Conservation (phyloP, 306 rosid genomes). For the Prunus kanzakura region DNA sequence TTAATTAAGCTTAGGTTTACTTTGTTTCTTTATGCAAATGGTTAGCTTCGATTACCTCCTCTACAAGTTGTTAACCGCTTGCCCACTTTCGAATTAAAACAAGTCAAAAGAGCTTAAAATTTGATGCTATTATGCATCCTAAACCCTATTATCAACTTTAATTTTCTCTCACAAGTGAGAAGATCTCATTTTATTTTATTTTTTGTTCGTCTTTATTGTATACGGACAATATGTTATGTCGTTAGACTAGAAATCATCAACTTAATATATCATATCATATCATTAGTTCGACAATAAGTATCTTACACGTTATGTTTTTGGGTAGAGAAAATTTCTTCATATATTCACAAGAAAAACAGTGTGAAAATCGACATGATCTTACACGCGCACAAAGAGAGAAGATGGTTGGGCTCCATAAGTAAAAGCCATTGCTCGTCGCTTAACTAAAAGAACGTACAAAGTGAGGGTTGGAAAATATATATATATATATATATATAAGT, state of each 20-base stretch:
- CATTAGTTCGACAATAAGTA: too few relatives aligned
- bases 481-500: constrained; percentile 15
- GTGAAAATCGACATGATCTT: not conserved
- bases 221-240: too few relatives aligned
- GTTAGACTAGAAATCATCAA: too few relatives aligned
- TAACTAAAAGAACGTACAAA: constrained; percentile 33
- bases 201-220: too few relatives aligned
- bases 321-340: not conserved
- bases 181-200: not conserved
- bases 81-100: constrained; percentile 27
- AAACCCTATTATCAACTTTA: not conserved
- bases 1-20: not conserved
- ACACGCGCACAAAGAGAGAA: not conserved
- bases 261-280: too few relatives aligned
- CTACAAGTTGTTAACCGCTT: constrained; percentile 29
- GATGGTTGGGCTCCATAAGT: constrained; percentile 25
- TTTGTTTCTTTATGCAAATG: not conserved
- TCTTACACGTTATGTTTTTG: too few relatives aligned
- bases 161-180: not conserved
- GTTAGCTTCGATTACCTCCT: constrained; percentile 1
- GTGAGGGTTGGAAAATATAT: constrained; percentile 26
- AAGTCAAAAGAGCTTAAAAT: not conserved
- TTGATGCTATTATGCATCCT: not conserved
- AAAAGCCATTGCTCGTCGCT: constrained; percentile 51
- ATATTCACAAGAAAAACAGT: not conserved